Evolutionary conservation across 345 rosid genomes (phyloP).

Genomic region (Populus euphratica): DNA sequence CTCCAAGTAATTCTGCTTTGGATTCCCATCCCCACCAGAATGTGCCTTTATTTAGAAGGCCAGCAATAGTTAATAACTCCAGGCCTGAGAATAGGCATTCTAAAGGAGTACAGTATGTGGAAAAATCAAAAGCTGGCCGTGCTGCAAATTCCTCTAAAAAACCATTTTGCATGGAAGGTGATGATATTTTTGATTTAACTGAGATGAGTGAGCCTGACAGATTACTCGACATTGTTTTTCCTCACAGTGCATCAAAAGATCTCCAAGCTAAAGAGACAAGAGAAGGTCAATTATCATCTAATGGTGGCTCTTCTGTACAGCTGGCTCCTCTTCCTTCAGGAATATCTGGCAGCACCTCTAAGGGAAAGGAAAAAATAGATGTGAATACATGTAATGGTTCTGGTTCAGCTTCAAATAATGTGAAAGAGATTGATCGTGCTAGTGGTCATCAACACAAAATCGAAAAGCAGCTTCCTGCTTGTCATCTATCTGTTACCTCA

Average conservation of each 20-base stretch:
- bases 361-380: conserved; percentile 69
- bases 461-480: conserved; percentile 23
- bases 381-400: conserved; percentile 25
- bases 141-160: conserved; percentile 21
- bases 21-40: conserved; percentile 20
- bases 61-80: conserved; percentile 23
- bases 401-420: conserved; percentile 32
- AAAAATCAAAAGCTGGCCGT: conserved; percentile 40
- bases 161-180: conserved; percentile 22
- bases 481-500: conserved; percentile 21
- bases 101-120: conserved; percentile 24
- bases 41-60: conserved; percentile 47
- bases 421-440: conserved; percentile 39
- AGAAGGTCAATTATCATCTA: conserved; percentile 22
- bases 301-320: conserved; percentile 24
- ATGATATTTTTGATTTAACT: conserved; percentile 26
- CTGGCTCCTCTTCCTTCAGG: conserved; percentile 25
- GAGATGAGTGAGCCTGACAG: conserved; percentile 19
- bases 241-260: conserved; percentile 26
- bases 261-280: conserved; percentile 20
- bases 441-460: conserved; percentile 27
- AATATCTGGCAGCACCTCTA: conserved; percentile 29
- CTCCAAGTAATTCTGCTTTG: conserved; percentile 17
- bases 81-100: conserved; percentile 26
- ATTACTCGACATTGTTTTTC: conserved; percentile 28